A percentile compares a stretch with the other conserved stretches of the same genome.
phyloP scores from a whole-genome alignment of 192 early-diverging fungal species.

The Umbelopsis ramanniana region DNA sequence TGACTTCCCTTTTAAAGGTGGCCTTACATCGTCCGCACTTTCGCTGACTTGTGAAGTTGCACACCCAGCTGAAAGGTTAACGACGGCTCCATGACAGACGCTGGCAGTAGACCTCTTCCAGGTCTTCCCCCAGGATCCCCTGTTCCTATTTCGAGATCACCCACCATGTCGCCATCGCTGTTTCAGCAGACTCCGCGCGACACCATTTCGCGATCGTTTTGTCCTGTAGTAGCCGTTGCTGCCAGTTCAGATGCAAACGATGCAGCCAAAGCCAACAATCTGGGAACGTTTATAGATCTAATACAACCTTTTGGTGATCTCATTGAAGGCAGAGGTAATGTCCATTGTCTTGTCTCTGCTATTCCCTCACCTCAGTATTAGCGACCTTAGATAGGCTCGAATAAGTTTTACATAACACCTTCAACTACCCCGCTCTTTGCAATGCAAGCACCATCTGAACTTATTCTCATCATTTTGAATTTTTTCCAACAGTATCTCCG shows the following conservation, averaged over 20 bases:
- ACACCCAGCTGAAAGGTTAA: not conserved
- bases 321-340: constrained; percentile 64
- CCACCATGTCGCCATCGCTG: constrained; percentile 18
- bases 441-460: too few relatives aligned
- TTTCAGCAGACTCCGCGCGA: constrained; percentile 38
- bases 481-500: constrained; percentile 48
- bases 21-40: not conserved
- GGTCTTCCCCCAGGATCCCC: constrained; percentile 14
- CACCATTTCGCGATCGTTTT: constrained; percentile 55
- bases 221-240: constrained; percentile 69
- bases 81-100: constrained; percentile 1
- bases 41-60: not conserved
- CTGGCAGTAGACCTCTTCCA: constrained; percentile 6
- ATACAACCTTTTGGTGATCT: constrained; percentile 72
- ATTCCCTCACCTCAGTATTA: too few relatives aligned
- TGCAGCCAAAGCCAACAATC: constrained; percentile 59
- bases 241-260: constrained; percentile 67
- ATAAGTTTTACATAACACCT: too few relatives aligned
- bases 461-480: not conserved
- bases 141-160: constrained; percentile 12
- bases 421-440: too few relatives aligned
- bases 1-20: not conserved
- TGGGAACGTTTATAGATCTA: constrained; percentile 63
- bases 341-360: not conserved
- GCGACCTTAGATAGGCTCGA: too few relatives aligned